Evolutionary conservation across 345 rosid species (phyloP).

Genomic region (Excoecaria agallocha): DNA sequence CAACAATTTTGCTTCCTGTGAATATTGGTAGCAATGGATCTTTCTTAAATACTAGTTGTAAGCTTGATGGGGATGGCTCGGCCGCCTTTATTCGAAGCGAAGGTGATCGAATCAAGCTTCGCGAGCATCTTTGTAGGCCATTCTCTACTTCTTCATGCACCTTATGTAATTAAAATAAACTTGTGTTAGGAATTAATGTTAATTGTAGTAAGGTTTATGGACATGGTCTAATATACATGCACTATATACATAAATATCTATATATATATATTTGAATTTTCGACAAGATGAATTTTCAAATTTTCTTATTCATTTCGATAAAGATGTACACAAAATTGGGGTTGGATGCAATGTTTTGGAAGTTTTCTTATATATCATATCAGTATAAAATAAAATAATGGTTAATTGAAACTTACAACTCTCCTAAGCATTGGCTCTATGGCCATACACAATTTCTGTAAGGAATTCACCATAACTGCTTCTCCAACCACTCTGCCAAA

Average conservation of each 20-base stretch:
- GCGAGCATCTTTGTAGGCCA: conserved; percentile 35
- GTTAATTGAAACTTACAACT: conserved; percentile 54
- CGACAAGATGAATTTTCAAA: no score
- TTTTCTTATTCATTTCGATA: background rate
- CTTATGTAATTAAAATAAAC: conserved; percentile 27
- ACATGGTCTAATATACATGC: background rate
- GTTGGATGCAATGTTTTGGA: background rate
- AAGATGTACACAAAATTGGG: background rate
- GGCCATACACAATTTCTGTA: conserved; percentile 44
- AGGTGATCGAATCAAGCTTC: conserved; percentile 39
- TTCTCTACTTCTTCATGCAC: conserved; percentile 76
- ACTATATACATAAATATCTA: no score
- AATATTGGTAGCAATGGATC: conserved; percentile 46
- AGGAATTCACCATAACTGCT: conserved; percentile 45
- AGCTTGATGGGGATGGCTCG: conserved; percentile 43
- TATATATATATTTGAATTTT: no score
- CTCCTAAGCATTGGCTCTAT: conserved; percentile 76
- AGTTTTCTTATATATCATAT: no score
- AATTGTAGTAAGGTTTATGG: background rate
- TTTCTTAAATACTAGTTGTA: conserved; percentile 35
- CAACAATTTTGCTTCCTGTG: conserved; percentile 66
- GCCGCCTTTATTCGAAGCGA: conserved; percentile 45
- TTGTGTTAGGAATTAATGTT: background rate
- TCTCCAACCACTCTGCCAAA: conserved; percentile 55
- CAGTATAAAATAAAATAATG: no score